Percentiles rank a stretch among this genome's conserved stretches.
Evolutionary conservation across 2,329 filamentous ascomycete genomes (phyloP).

Genomic region (Colletotrichum sp.): DNA sequence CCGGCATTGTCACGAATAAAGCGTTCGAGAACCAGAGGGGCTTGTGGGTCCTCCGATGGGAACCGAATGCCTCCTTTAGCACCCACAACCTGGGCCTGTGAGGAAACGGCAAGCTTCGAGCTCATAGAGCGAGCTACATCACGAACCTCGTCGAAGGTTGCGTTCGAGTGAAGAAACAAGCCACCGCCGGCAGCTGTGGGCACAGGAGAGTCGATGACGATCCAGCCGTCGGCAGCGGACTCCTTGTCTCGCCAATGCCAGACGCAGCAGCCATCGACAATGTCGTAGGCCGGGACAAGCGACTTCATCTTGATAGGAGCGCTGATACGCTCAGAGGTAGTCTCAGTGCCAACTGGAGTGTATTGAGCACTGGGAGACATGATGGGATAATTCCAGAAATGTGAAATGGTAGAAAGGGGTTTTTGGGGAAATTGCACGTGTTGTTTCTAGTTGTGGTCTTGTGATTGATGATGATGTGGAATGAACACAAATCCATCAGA

Average conservation of each 20-base stretch:
- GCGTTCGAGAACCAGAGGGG: neutral
- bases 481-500: neutral
- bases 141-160: neutral
- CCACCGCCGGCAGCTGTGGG: neutral
- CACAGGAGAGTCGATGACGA: neutral
- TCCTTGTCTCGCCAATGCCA: neutral
- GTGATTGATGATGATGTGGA: neutral
- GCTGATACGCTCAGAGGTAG: neutral
- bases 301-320: neutral
- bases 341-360: neutral
- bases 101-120: neutral
- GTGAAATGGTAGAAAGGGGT: neutral
- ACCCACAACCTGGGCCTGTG: neutral
- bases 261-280: neutral
- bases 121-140: neutral
- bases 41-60: neutral
- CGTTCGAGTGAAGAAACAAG: neutral
- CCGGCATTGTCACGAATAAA: neutral
- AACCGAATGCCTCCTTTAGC: neutral
- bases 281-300: neutral
- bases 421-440: neutral
- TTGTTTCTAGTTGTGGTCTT: neutral
- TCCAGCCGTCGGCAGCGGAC: neutral
- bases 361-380: neutral
- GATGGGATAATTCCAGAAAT: neutral